phyloP scores from a whole-genome alignment of 2,329 filamentous ascomycete genomes.

The Ophiostoma ulmi region DNA sequence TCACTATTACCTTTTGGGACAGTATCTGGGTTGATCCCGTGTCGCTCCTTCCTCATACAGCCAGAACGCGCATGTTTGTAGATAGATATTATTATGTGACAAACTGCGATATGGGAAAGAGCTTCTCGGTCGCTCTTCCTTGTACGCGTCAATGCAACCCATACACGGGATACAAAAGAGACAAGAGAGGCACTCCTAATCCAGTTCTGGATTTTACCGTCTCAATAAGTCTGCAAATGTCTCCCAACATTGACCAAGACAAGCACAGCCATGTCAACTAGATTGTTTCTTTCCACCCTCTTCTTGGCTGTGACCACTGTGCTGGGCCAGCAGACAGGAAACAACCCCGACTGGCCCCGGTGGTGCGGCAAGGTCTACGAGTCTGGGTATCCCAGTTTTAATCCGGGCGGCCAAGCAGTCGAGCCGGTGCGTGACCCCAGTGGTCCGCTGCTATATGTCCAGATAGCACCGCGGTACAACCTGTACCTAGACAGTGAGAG shows the following conservation, averaged over 20 bases:
- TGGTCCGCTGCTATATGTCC: constrained; percentile 39
- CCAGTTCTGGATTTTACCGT: neutral
- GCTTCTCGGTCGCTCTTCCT: constrained; percentile 2
- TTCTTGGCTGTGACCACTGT: neutral
- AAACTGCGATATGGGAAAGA: neutral
- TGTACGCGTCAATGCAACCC: neutral
- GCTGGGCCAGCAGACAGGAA: constrained; percentile 35
- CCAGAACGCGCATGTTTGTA: neutral
- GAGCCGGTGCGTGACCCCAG: constrained; percentile 34
- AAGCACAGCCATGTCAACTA: neutral
- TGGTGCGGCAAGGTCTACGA: constrained; percentile 48
- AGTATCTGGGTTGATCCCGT: neutral
- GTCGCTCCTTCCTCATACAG: constrained; percentile 5
- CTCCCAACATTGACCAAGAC: neutral
- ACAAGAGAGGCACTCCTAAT: neutral
- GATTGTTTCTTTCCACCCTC: neutral
- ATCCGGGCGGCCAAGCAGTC: constrained; percentile 42
- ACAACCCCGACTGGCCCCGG: constrained; percentile 41
- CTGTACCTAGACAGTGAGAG: constrained; percentile 43
- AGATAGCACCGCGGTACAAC: constrained; percentile 43
- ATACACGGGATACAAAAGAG: neutral
- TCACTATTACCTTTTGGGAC: neutral
- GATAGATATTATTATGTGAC: neutral
- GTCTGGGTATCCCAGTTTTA: constrained; percentile 39
- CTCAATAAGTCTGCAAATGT: neutral